Conservation (phyloP, 345 rosid species). For the Pistacia vera region DNA sequence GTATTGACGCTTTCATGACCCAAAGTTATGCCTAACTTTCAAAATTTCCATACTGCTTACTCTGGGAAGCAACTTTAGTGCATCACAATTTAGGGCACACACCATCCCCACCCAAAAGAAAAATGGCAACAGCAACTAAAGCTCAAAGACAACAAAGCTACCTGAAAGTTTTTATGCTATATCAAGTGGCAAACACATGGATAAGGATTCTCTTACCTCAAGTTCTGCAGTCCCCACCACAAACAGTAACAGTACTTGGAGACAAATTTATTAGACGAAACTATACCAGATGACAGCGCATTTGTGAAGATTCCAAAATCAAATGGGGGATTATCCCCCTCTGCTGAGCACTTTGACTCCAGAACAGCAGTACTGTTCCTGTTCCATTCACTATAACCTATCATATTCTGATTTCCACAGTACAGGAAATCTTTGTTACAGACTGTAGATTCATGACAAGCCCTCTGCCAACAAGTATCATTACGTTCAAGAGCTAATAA, state of each 20-base stretch:
- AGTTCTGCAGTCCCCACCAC: slow-evolving; percentile 99
- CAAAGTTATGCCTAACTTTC: not conserved
- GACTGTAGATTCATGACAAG: slow-evolving; percentile 29
- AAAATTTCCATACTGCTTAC: not conserved
- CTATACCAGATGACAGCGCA: slow-evolving; percentile 75
- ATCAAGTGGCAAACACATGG: not conserved
- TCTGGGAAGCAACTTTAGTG: not conserved
- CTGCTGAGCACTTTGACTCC: slow-evolving; percentile 33
- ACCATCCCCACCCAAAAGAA: not conserved
- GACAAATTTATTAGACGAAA: slow-evolving; percentile 73
- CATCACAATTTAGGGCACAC: not conserved
- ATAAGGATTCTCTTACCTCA: slow-evolving; percentile 52
- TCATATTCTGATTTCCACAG: slow-evolving; percentile 63
- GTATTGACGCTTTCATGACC: not conserved
- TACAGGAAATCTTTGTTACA: slow-evolving; percentile 62
- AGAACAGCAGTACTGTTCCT: slow-evolving; percentile 35
- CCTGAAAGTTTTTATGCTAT: not conserved
- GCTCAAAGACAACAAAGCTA: not conserved
- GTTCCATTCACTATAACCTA: slow-evolving; percentile 57
- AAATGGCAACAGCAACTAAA: not conserved
- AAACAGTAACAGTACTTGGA: slow-evolving; percentile 83
- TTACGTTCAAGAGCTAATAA: slow-evolving; percentile 80
- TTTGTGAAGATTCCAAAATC: slow-evolving; percentile 71
- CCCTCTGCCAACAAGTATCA: slow-evolving; percentile 73
- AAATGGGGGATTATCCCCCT: slow-evolving; percentile 48